Evolutionary conservation across 371 early-diverging fungal genomes (phyloP), one percentile per base, ranked within the genome.

Genomic region (Thermomucor indicae-seudaticae): DNA sequence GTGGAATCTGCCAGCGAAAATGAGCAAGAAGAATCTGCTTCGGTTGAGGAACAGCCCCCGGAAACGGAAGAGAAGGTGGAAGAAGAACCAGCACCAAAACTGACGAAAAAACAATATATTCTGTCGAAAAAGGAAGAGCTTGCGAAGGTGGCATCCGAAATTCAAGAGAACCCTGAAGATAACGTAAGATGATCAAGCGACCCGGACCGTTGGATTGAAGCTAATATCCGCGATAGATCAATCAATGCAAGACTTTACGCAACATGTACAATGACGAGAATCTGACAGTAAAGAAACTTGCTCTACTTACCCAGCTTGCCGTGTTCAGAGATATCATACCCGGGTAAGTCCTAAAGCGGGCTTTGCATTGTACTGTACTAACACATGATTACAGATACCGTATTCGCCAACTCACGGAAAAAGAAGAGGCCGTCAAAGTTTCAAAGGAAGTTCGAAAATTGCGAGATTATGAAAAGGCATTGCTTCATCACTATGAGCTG

Each of bases 251-350:
- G 65, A 60, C 55, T 12, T 64, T 93, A 42, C 79, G 86, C 31
- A 43, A 68, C 0, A 77, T 89, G 50, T 68, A 79, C 17, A 65
- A 67, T 19, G 83, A 86, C 43, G 64, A 69, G 2, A 75, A 81
- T 49, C 57, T 64, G 11, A 76, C 67, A n/a, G 67, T 89, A 43
- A 70, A 75, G 43, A 86, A 89, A 47, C 57, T 95, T 34, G 89
- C 86, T 0, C 65, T 93, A 29, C 65, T 96, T 38, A 89, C 94
- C 4, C 92, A 91, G 60, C 70, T 95, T 29, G 91, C 93, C 3
- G 89, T 97, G 0, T 95, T 86, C 73, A 83, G 88, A 53, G 97
- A 97, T 66, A 91, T 97, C 59, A 79, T 95, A 35, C 97, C 97
- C 1, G 95, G 91, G 72, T 75, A 70, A 55, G 46, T 37, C 28